These are phyloP conservation scores for Trebouxia sp. DNA, from an alignment of 139 green algal genomes.

Conservation along the genomic window DNA sequence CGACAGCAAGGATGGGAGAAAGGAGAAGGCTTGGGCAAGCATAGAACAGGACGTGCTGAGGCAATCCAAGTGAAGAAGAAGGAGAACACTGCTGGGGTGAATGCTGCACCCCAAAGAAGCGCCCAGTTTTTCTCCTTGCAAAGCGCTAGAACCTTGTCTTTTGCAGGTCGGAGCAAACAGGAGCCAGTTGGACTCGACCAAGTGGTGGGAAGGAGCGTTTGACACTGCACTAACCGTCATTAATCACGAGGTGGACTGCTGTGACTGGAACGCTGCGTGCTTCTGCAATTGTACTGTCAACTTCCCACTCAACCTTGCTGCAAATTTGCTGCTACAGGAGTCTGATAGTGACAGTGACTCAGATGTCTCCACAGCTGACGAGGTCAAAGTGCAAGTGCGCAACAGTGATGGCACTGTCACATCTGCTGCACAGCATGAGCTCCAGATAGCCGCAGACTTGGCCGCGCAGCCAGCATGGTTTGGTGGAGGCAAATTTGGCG, in stretches of 20 bases:
- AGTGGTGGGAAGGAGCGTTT: constrained; percentile 13
- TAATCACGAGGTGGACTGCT: not conserved
- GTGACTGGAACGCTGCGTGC: not conserved
- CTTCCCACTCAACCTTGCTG: not conserved
- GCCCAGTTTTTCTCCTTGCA: too few relatives aligned
- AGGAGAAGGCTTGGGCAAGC: constrained; percentile 75
- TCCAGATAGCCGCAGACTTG: constrained; percentile 63
- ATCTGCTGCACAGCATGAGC: constrained; percentile 57
- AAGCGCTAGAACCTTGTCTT: not conserved
- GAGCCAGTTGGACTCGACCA: not conserved
- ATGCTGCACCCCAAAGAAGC: too few relatives aligned
- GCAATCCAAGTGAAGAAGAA: constrained; percentile 86
- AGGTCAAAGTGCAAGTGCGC: not conserved
- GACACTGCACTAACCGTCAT: not conserved
- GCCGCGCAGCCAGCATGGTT: constrained; percentile 56
- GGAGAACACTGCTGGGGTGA: constrained; percentile 78
- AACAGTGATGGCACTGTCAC: constrained; percentile 73
- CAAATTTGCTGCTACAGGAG: not conserved
- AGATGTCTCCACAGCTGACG: constrained; percentile 30
- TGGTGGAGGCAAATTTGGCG: constrained; percentile 62
- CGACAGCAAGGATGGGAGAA: constrained; percentile 80
- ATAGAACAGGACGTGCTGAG: constrained; percentile 68
- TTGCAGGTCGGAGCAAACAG: constrained; percentile 9
- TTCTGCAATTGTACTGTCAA: not conserved
- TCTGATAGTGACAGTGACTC: constrained; percentile 32